Evolutionary conservation across 768 basidiomycete species (phyloP), one percentile per base, ranked within the genome.

Genomic region (Pleurotus tuber-regium): DNA sequence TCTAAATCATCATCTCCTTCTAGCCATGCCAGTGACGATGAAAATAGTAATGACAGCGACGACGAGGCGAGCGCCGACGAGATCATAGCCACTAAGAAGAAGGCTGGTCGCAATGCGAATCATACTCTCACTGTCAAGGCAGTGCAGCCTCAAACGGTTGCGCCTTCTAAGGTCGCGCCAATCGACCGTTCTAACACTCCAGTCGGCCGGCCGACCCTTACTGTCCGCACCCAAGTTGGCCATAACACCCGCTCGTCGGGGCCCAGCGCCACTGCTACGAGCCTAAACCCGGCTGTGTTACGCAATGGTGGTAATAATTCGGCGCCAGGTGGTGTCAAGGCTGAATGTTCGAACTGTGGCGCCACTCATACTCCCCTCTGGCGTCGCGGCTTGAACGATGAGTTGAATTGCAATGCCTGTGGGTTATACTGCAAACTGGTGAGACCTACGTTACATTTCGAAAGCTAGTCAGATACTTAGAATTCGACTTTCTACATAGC

Each of bases 301-400:
- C 69, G 73, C 31, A 57, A 38, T 29, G 55, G 51, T 30, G 60
- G 56, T 35, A 58, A 59, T 12, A 76, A 78, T 61, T 70, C 73
- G 19, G 78, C 74, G 10, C 78, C 78, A 1, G 78, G 78, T 7
- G 78, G 78, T 36, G 76, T 78, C 53, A 92, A 92, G 70, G 87
- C 88, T 4, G 91, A 92, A 59, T 92, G 91, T 61, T 86, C 86
- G 5, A 92, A 92, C 66, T 92, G 90, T 59, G 91, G 90, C 18
- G 90, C 90, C 3, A 92, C 89, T 0, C 89, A 91, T 56, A 92
- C 91, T 0, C 90, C 91, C 5, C 78, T 93, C 23, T 93, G 91
- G 90, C 75, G 91, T 14, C 78, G 90, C 2, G 91, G 90, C 0
- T 66, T 93, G 58, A 92, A 92, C 55, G 91, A 93, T 57, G 90